A percentile compares a stretch with the other conserved stretches of the same genome.
These are phyloP conservation scores for Neurospora sp. DNA, from an alignment of 2,329 filamentous ascomycete genomes.

Conservation along the genomic window DNA sequence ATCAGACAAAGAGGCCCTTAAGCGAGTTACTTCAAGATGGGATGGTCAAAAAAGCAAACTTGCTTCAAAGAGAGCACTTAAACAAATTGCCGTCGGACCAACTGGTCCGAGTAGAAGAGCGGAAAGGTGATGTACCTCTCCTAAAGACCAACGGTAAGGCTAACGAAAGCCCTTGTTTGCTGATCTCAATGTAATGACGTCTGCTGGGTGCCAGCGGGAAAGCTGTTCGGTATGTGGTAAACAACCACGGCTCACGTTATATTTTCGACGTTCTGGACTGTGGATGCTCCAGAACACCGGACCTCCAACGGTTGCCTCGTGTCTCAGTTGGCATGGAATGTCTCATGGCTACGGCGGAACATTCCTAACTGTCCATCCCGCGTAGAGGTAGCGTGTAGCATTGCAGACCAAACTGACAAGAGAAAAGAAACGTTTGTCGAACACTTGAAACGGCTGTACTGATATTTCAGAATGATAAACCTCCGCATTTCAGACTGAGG, in stretches of 20 bases:
- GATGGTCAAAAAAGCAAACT: not conserved
- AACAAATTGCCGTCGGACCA: not conserved
- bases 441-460: not conserved
- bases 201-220: not conserved
- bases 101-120: not conserved
- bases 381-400: not conserved
- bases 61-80: not conserved
- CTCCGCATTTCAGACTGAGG: not conserved
- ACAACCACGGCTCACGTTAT: not conserved
- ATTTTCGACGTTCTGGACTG: not conserved
- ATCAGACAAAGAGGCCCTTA: not conserved
- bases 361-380: not conserved
- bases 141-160: not conserved
- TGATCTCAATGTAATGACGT: not conserved
- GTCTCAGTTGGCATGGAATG: not conserved
- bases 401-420: not conserved
- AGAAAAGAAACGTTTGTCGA: not conserved
- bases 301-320: not conserved
- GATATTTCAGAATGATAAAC: not conserved
- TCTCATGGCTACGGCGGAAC: not conserved
- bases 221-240: not conserved
- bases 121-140: not conserved
- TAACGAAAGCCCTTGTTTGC: not conserved
- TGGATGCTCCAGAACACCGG: not conserved
- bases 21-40: not conserved